Evolutionary conservation across 2,329 filamentous ascomycete species (phyloP), one percentile per base, ranked within the genome.

Genomic region (Fusarium sp.): DNA sequence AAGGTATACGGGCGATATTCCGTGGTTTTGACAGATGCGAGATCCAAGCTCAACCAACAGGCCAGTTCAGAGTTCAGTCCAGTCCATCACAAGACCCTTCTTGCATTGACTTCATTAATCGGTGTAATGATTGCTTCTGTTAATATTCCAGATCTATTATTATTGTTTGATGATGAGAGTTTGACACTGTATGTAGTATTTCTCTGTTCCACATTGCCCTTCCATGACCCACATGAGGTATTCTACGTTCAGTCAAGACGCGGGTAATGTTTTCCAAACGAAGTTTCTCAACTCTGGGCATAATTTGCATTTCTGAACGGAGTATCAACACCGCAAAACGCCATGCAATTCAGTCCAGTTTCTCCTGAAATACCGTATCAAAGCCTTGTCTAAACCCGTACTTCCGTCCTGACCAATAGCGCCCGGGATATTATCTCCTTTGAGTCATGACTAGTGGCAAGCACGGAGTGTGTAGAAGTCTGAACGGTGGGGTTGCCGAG

Each of bases 401-500:
- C 35, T 54, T 64, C 62, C 64, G 68, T 32, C 33, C 46, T 61
- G 53, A 55, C 45, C 40, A 61, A 59, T 54, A 60, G 33, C 40
- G 18, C 27, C 23, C 73, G 66, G 71, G 64, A 65, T 48, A 67
- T 48, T 67, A 32, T 42, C 73, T 67, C 54, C 56, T 75, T 74
- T 62, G 46, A 71, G 71, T 38, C 44, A 70, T 61, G 64, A 49
- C 38, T 45, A 41, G 57, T 64, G 59, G 45, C 48, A 64, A 62
- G 60, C 63, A 55, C 11, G 40, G 38, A 33, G 26, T 53, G n/a
- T 38, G 26, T 52, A 12, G 14, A 44, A 57, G 41, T 67, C 59
- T 49, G 44, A 35, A 35, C 27, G 45, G 54, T 62, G 55, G 55
- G 52, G 59, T 32, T 54, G 37, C 70, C 70, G 70, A 73, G 70